These are phyloP conservation scores for Lathyrus tuberosus DNA, from an alignment of 306 rosid genomes.

Conservation along the genomic window DNA sequence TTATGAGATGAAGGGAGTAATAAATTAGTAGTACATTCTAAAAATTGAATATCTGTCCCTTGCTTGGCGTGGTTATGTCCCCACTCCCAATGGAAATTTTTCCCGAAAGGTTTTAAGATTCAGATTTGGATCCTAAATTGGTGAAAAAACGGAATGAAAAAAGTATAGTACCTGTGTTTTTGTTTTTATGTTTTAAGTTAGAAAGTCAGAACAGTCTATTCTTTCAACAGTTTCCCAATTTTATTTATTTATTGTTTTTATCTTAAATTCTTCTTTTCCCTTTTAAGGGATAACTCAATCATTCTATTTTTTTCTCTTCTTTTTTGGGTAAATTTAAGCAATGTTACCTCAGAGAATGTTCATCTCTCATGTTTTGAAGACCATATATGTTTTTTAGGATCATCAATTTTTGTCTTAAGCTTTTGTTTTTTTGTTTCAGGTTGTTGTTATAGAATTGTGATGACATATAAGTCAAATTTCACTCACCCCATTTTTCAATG, in stretches of 20 bases:
- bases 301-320: constrained; percentile 14
- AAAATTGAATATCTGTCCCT: not conserved
- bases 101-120: constrained; percentile 37
- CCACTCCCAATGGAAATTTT: constrained; percentile 1
- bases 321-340: constrained; percentile 21
- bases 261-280: constrained; percentile 19
- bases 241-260: constrained; percentile 34
- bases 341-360: constrained; percentile 37
- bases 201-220: constrained; percentile 42
- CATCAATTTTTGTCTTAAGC: constrained; percentile 18
- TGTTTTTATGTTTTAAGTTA: constrained; percentile 34
- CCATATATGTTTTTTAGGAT: not conserved
- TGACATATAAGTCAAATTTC: constrained; percentile 36
- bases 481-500: constrained; percentile 29
- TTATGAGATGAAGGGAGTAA: no score
- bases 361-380: not conserved
- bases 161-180: constrained; percentile 21
- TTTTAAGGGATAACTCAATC: constrained; percentile 32
- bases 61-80: constrained; percentile 1
- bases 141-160: constrained; percentile 7
- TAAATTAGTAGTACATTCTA: not conserved
- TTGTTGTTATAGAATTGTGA: constrained; percentile 2
- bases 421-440: constrained; percentile 18
- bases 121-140: constrained; percentile 48
- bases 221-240: constrained; percentile 31